These are phyloP conservation scores for Rachicladosporium sp. DNA, from an alignment of 2,329 filamentous ascomycete species.

Conservation along the genomic window DNA sequence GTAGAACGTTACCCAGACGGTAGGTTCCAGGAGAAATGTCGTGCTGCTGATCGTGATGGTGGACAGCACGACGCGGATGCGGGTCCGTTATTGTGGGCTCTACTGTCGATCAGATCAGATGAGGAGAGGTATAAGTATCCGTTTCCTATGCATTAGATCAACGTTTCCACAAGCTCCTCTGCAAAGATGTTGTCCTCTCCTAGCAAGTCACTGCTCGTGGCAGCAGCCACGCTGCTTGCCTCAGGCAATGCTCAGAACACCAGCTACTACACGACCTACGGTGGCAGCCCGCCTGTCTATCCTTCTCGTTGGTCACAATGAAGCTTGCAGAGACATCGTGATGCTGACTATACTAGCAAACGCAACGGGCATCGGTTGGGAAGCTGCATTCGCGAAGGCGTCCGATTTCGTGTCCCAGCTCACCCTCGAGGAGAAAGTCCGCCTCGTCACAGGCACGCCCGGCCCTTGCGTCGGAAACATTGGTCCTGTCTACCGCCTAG, in stretches of 20 bases:
- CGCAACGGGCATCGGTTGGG: conserved; percentile 12
- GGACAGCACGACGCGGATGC: no score
- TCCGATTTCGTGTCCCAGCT: conserved; percentile 10
- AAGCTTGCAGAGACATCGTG: neutral
- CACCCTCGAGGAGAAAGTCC: conserved; percentile 13
- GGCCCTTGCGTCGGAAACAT: conserved; percentile 47
- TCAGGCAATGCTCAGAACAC: conserved; percentile 6
- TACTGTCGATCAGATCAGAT: no score
- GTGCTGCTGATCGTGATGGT: no score
- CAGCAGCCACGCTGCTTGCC: conserved; percentile 2
- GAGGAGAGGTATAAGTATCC: no score
- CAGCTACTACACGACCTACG: conserved; percentile 9
- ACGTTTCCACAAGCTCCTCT: no score
- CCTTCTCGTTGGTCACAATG: conserved; percentile 10
- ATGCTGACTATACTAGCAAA: conserved; percentile 7
- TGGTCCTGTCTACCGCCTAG: conserved; percentile 30
- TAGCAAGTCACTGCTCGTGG: conserved; percentile 1
- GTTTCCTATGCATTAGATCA: no score
- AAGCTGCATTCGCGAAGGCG: conserved; percentile 12
- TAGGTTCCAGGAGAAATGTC: no score
- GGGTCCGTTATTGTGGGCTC: no score
- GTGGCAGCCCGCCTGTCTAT: conserved; percentile 14
- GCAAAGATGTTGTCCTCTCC: neutral
- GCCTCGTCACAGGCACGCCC: conserved; percentile 12
- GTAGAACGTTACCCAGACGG: no score